A percentile compares a stretch with the other conserved stretches of the same genome.
These are phyloP conservation scores for Debaryomyces nepalensis DNA, from an alignment of 1,139 yeast species.

Conservation along the genomic window DNA sequence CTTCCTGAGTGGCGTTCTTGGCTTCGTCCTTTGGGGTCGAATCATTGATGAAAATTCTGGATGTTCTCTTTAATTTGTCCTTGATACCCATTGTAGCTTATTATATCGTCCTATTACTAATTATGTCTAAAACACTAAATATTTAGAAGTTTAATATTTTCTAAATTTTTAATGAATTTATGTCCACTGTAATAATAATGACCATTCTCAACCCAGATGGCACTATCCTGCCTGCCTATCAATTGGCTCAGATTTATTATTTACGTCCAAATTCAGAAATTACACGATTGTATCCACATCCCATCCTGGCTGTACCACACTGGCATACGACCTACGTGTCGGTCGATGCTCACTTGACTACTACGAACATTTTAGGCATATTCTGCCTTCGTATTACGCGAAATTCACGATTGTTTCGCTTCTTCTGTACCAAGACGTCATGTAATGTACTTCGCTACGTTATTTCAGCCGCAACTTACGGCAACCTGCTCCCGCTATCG, in stretches of 20 bases:
- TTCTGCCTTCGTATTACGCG: not conserved
- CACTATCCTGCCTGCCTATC: not conserved
- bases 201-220: slow-evolving; percentile 2
- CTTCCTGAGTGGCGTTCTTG: slow-evolving; percentile 15
- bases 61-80: slow-evolving; percentile 52
- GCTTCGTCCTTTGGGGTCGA: slow-evolving; percentile 24
- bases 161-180: not conserved
- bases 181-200: slow-evolving; percentile 3
- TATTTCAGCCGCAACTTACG: slow-evolving; percentile 6
- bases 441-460: not conserved
- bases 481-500: slow-evolving; percentile 4
- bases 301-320: slow-evolving; percentile 1
- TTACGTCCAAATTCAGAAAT: slow-evolving; percentile 4
- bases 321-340: slow-evolving; percentile 7
- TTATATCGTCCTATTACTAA: not conserved
- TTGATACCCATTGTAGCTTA: slow-evolving; percentile 43
- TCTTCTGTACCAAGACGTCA: slow-evolving; percentile 1
- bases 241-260: slow-evolving; percentile 7
- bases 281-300: slow-evolving; percentile 2
- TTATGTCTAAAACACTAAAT: slow-evolving; percentile 1
- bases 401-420: slow-evolving; percentile 1
- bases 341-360: slow-evolving; percentile 4
- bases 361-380: not conserved
- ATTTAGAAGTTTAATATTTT: not conserved
- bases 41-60: slow-evolving; percentile 43